These are phyloP conservation scores for Boletus tylopilopsis DNA, from an alignment of 768 basidiomycete species.

Conservation along the genomic window DNA sequence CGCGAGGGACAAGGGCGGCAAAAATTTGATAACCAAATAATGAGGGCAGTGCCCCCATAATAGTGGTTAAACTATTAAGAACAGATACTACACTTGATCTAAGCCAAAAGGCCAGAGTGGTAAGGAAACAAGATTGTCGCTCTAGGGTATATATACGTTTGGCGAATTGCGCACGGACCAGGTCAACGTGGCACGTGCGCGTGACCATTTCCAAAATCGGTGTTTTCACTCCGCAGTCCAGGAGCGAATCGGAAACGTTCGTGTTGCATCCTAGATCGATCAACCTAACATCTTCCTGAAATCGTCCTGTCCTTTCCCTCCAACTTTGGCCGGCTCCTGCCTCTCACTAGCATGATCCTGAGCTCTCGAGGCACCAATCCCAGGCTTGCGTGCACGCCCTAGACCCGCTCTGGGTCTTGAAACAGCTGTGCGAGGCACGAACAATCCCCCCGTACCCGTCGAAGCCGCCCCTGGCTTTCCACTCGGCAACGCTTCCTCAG, in stretches of 20 bases:
- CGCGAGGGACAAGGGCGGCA: constrained; percentile 23
- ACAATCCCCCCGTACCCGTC: constrained; percentile 45
- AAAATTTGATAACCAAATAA: constrained; percentile 51
- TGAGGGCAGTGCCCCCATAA: constrained; percentile 52
- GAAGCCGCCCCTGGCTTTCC: constrained; percentile 32
- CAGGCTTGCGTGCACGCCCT: constrained; percentile 49
- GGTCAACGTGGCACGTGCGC: neutral
- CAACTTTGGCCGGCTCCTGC: constrained; percentile 8
- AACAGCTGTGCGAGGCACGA: constrained; percentile 62
- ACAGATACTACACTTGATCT: constrained; percentile 80
- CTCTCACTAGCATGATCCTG: constrained; percentile 8
- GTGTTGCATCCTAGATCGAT: neutral
- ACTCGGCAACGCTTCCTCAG: constrained; percentile 46
- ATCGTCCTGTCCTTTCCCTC: constrained; percentile 60
- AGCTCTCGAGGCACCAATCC: constrained; percentile 17
- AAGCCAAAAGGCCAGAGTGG: constrained; percentile 57
- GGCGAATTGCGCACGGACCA: constrained; percentile 9
- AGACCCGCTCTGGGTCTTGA: constrained; percentile 72
- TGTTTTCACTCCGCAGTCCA: too few relatives aligned
- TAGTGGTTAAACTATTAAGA: constrained; percentile 61
- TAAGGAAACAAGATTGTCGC: constrained; percentile 12
- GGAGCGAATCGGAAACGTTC: too few relatives aligned
- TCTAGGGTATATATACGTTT: constrained; percentile 1
- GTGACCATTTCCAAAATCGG: neutral
- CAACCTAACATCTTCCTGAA: constrained; percentile 74